These are phyloP conservation scores for Monosporascus sp. DNA, from an alignment of 2,329 filamentous ascomycete genomes.

Conservation along the genomic window DNA sequence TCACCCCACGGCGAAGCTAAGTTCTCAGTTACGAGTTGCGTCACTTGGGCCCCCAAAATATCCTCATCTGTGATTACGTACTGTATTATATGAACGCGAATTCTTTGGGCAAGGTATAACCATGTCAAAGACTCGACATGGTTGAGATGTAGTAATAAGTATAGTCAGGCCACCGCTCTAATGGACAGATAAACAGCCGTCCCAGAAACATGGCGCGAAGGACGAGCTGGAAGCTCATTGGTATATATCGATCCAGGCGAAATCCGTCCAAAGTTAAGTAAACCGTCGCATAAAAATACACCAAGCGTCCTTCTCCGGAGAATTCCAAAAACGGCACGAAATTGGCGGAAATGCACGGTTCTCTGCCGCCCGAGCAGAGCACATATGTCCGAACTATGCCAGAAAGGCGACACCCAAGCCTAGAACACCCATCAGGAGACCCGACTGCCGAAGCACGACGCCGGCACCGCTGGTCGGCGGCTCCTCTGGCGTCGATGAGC, in stretches of 20 bases:
- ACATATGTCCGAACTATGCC: slow-evolving; percentile 6
- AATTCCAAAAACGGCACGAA: slow-evolving; percentile 10
- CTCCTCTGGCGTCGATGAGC: slow-evolving; percentile 8
- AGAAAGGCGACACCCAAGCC: slow-evolving; percentile 22
- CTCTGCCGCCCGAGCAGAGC: too few species aligned
- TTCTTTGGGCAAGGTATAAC: not conserved
- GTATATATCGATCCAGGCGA: not conserved
- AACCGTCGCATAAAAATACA: not conserved
- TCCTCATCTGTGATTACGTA: not conserved
- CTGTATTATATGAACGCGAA: not conserved
- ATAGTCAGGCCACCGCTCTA: not conserved
- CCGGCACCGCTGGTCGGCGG: slow-evolving; percentile 17
- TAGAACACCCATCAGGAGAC: slow-evolving; percentile 21
- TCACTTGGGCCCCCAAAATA: not conserved
- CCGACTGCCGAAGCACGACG: slow-evolving; percentile 17
- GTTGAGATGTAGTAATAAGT: too few species aligned
- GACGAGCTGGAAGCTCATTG: not conserved
- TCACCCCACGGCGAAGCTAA: not conserved
- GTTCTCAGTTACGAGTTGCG: not conserved
- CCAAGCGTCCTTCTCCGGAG: slow-evolving; percentile 15
- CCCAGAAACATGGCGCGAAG: not conserved
- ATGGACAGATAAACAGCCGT: too few species aligned
- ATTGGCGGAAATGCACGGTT: not conserved
- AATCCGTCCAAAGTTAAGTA: not conserved
- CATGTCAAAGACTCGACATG: too few species aligned